Evolutionary conservation across 768 basidiomycete species (phyloP).

Genomic region (Cystobasidium ongulense): DNA sequence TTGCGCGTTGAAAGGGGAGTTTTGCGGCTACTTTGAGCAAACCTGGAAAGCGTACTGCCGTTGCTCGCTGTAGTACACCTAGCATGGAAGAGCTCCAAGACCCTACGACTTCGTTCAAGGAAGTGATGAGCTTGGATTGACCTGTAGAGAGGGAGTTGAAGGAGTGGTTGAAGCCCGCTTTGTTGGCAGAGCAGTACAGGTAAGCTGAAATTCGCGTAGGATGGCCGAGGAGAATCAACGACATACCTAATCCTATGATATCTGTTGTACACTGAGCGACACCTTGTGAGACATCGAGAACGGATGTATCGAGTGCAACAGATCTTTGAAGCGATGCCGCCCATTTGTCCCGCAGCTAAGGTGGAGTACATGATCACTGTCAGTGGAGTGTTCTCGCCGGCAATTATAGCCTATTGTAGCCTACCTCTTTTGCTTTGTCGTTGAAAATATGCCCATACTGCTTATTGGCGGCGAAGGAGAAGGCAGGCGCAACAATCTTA

Average conservation of each 20-base stretch:
- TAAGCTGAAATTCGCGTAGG: neutral
- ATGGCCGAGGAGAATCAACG: neutral
- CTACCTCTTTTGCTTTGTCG: conserved; percentile 33
- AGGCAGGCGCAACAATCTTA: conserved; percentile 36
- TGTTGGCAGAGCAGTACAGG: neutral
- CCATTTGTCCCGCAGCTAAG: neutral
- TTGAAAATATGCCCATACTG: conserved; percentile 34
- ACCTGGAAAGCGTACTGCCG: neutral
- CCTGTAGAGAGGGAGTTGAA: neutral
- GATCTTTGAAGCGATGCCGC: neutral
- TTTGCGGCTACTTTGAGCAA: neutral
- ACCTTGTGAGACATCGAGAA: neutral
- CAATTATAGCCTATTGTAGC: too few species aligned
- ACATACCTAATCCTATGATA: neutral
- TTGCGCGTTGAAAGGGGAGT: neutral
- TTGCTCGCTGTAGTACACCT: neutral
- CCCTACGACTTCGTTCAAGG: neutral
- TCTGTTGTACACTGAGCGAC: conserved; percentile 1
- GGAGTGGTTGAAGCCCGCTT: neutral
- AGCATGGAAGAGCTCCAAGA: neutral
- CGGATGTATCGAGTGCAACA: neutral
- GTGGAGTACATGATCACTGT: neutral
- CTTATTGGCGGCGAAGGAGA: conserved; percentile 26
- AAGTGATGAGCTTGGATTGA: neutral
- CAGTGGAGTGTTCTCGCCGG: too few species aligned